Evolutionary conservation across 1,139 yeast species (phyloP), one percentile per base, ranked within the genome.

Genomic region (Debaryomyces sp.): DNA sequence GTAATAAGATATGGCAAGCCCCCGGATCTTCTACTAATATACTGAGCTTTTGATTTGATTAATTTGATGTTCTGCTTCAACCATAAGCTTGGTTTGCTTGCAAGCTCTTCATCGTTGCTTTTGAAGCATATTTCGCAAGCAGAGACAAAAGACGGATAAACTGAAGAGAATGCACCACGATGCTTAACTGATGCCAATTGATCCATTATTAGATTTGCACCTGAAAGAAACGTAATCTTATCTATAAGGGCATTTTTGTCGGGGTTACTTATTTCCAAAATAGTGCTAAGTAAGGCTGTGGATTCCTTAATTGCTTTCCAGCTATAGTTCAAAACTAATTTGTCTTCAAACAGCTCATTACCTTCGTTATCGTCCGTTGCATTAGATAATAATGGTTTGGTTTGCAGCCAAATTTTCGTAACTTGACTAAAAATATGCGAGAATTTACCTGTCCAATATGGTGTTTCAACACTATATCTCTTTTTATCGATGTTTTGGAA

Each of bases 221-320:
- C 21, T 12, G n/a, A 35, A 17, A 27, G 27, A 29, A 30, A 36
- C 0, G 35, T 43, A 8, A 6, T 17, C 6, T 33, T 26, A 42
- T 34, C 22, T 10, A 35, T 23, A 15, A 35, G 21, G 15, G 18
- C 6, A 12, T 48, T 13, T 6, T 18, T 50, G 29, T 45, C 39
- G 84, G 23, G 13, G 9, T 39, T 10, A 21, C 44, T 18, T 12
- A 32, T 12, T 7, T 22, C 37, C 12, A 36, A 58, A 0, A 87
- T 48, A 1, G 70, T 63, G 22, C 77, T 77, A 21, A 89, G 56
- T 32, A 89, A 64, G 3, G 72, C 63, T 0, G 91, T 80, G 0
- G 92, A 81, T 54, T 90, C 96, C 56, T 89, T 89, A n/a, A 89
- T 73, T 0, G 90, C 82, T 63, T 95, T 82, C 95, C 97, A 92